phyloP scores from a whole-genome alignment of 106 monocot genomes.

The Acorus gramineus region DNA sequence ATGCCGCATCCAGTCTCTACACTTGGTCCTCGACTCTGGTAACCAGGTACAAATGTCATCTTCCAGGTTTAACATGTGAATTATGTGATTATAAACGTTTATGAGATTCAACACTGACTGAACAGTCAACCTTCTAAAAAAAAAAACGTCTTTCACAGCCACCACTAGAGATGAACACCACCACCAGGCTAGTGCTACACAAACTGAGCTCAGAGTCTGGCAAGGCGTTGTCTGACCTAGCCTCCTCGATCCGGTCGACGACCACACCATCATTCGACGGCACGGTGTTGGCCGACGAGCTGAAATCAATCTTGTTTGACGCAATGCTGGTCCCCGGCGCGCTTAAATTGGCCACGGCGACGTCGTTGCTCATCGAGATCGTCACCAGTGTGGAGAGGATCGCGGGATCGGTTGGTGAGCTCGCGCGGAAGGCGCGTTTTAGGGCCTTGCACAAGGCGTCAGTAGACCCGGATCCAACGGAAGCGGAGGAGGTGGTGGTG shows the following conservation, averaged over 20 bases:
- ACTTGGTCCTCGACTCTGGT: background rate
- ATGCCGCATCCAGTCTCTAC: constrained; percentile 21
- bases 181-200: constrained; percentile 4
- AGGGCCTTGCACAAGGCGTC: constrained; percentile 6
- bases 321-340: constrained; percentile 12
- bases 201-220: constrained; percentile 13
- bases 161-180: background rate
- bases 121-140: background rate
- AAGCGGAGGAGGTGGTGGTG: constrained; percentile 10
- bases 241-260: constrained; percentile 1
- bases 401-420: constrained; percentile 31
- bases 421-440: constrained; percentile 40
- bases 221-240: constrained; percentile 11
- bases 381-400: constrained; percentile 11
- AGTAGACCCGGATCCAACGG: constrained; percentile 14
- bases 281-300: background rate
- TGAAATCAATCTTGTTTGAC: constrained; percentile 9
- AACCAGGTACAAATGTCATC: background rate
- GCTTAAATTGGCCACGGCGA: constrained; percentile 21
- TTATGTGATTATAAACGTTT: too few species aligned
- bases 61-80: background rate
- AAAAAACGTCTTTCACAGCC: background rate
- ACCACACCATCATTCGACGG: background rate
- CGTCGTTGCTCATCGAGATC: constrained; percentile 47
- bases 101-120: background rate